Percentiles rank a stretch among this genome's conserved stretches.
Evolutionary conservation across 306 rosid genomes (phyloP).

Genomic region (Sesbania bispinosa): DNA sequence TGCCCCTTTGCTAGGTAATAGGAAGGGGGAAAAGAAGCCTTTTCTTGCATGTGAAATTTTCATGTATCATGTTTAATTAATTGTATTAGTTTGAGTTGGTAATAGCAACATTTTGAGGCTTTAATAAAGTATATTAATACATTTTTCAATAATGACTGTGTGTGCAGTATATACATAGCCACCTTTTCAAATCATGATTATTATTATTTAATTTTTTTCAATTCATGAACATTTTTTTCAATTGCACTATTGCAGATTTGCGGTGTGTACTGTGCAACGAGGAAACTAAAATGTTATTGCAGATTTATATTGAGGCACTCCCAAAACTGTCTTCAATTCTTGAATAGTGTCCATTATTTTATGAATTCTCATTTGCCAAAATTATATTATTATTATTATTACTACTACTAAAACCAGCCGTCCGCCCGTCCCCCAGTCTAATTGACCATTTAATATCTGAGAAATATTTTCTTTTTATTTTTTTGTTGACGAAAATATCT

Average conservation of each 20-base stretch:
- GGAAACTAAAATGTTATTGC: not conserved
- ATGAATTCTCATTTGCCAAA: not conserved
- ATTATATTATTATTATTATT: not conserved
- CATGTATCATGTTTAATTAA: constrained; percentile 26
- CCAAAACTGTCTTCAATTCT: not conserved
- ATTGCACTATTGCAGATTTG: not conserved
- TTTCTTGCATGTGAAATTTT: constrained; percentile 31
- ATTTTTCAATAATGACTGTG: not conserved
- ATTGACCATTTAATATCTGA: too few relatives aligned
- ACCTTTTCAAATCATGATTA: too few relatives aligned
- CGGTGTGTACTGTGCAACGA: not conserved
- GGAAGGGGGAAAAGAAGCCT: constrained; percentile 22
- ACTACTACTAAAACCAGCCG: too few relatives aligned
- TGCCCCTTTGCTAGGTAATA: constrained; percentile 15
- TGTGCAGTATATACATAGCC: not conserved
- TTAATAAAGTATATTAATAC: constrained; percentile 23
- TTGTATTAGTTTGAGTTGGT: constrained; percentile 32
- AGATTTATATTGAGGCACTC: not conserved
- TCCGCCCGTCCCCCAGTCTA: too few relatives aligned
- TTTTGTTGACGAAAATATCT: too few relatives aligned
- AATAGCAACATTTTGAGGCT: constrained; percentile 31
- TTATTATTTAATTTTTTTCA: too few relatives aligned
- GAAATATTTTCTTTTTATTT: too few relatives aligned
- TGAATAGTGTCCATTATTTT: not conserved
- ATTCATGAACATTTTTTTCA: not conserved